These are phyloP conservation scores for Aureobasidium sp. DNA, from an alignment of 2,329 filamentous ascomycete genomes.

Conservation along the genomic window DNA sequence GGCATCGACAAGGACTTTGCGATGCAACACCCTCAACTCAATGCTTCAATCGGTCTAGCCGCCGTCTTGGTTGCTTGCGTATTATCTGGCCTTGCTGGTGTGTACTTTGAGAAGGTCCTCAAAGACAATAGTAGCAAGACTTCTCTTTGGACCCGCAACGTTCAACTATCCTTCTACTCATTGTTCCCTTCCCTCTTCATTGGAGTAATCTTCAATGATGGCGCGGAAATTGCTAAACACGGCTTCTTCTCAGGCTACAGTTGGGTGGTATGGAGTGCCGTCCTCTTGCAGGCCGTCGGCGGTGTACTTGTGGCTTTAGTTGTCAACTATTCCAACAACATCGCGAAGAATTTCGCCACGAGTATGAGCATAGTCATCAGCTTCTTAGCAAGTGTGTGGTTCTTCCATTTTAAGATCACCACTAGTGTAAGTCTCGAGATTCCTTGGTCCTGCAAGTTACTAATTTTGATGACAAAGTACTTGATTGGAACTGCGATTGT, in stretches of 20 bases:
- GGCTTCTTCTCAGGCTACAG: conserved; percentile 97
- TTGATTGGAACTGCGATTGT: conserved; percentile 71
- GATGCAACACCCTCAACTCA: conserved; percentile 52
- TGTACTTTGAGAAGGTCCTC: conserved; percentile 84
- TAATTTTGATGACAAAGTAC: conserved; percentile 50
- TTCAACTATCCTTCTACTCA: conserved; percentile 91
- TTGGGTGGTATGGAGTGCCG: conserved; percentile 78
- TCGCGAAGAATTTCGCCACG: conserved; percentile 88
- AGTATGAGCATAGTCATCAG: conserved; percentile 86
- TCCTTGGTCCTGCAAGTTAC: neutral
- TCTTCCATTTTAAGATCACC: conserved; percentile 74
- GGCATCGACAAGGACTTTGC: conserved; percentile 63
- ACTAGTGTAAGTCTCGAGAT: conserved; percentile 53
- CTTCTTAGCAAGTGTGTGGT: conserved; percentile 73
- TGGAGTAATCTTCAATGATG: conserved; percentile 81
- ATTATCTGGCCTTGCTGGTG: conserved; percentile 76
- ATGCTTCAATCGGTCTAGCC: conserved; percentile 67
- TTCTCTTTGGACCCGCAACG: conserved; percentile 88
- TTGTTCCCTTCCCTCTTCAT: conserved; percentile 81
- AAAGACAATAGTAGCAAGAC: conserved; percentile 68
- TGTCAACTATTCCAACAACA: conserved; percentile 79
- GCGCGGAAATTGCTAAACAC: conserved; percentile 68
- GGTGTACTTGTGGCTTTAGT: conserved; percentile 77
- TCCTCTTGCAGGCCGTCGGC: conserved; percentile 72
- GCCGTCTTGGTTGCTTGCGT: conserved; percentile 71